Evolutionary conservation across 2,329 filamentous ascomycete genomes (phyloP).

Genomic region (Alternaria longipes): DNA sequence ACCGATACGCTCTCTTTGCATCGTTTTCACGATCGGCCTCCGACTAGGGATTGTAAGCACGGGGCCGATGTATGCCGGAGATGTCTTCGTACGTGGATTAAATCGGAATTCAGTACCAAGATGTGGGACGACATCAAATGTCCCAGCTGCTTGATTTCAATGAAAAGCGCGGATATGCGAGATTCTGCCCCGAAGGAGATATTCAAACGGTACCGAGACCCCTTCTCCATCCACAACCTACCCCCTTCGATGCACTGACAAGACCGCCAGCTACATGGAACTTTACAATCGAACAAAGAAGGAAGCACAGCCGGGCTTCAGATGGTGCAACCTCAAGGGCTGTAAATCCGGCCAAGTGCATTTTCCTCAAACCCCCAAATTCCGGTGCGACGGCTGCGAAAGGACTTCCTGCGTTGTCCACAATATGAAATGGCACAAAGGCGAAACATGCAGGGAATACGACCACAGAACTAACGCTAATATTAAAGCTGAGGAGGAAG

Average conservation of each 20-base stretch:
- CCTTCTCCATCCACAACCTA: no score
- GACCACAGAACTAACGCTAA: slow-evolving; percentile 42
- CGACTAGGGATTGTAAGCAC: slow-evolving; percentile 49
- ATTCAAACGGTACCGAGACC: background rate
- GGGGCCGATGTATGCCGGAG: slow-evolving; percentile 44
- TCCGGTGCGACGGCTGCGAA: slow-evolving; percentile 50
- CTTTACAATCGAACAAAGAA: slow-evolving; percentile 57
- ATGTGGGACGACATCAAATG: slow-evolving; percentile 62
- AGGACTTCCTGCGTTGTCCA: slow-evolving; percentile 51
- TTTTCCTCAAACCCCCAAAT: slow-evolving; percentile 52
- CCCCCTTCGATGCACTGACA: background rate
- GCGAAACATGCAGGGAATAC: slow-evolving; percentile 53
- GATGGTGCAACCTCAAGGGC: slow-evolving; percentile 61
- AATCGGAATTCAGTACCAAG: slow-evolving; percentile 46
- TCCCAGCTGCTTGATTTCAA: slow-evolving; percentile 56
- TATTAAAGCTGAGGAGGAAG: slow-evolving; percentile 39
- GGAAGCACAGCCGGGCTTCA: slow-evolving; percentile 57
- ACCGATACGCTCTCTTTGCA: slow-evolving; percentile 39
- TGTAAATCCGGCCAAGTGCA: slow-evolving; percentile 66
- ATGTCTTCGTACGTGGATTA: slow-evolving; percentile 54
- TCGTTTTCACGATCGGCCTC: slow-evolving; percentile 44
- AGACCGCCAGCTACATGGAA: slow-evolving; percentile 48
- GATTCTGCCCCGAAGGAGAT: slow-evolving; percentile 48
- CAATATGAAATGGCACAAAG: slow-evolving; percentile 49
- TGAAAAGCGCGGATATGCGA: slow-evolving; percentile 59